Conservation (phyloP, 176 grass and related monocot genomes). For the Cocos nucifera region DNA sequence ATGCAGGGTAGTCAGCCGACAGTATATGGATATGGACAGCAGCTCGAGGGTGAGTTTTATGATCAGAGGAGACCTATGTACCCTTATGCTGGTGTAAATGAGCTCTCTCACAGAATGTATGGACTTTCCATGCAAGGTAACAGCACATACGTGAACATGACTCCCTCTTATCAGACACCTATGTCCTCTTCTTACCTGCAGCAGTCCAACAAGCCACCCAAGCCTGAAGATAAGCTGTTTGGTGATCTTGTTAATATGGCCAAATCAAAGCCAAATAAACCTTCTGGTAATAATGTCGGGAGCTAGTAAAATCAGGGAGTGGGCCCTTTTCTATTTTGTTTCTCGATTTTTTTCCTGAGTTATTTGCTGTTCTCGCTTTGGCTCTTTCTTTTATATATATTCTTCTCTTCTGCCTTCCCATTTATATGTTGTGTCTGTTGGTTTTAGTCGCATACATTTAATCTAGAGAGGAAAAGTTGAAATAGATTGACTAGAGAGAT, state of each 20-base stretch:
- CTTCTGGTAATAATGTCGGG: constrained; percentile 32
- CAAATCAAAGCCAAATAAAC: constrained; percentile 77
- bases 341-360: too few relatives aligned
- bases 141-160: constrained; percentile 24
- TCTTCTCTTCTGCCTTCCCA: constrained; percentile 23
- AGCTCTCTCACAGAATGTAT: constrained; percentile 63
- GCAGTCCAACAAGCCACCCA: constrained; percentile 42
- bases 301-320: constrained; percentile 19
- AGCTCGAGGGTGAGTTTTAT: constrained; percentile 69
- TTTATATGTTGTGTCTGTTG: constrained; percentile 9
- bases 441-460: constrained; percentile 19
- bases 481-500: constrained; percentile 2
- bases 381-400: not conserved
- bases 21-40: constrained; percentile 48
- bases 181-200: constrained; percentile 23
- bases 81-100: constrained; percentile 40
- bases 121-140: constrained; percentile 74
- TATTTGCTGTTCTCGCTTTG: constrained; percentile 8
- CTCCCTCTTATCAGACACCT: constrained; percentile 20
- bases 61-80: constrained; percentile 36
- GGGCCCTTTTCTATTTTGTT: constrained; percentile 1
- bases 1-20: constrained; percentile 61
- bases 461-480: constrained; percentile 10
- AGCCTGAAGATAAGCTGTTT: constrained; percentile 77
- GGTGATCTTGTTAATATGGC: constrained; percentile 88